phyloP scores from a whole-genome alignment of 306 rosid species.

The Hippophae rhamnoides region DNA sequence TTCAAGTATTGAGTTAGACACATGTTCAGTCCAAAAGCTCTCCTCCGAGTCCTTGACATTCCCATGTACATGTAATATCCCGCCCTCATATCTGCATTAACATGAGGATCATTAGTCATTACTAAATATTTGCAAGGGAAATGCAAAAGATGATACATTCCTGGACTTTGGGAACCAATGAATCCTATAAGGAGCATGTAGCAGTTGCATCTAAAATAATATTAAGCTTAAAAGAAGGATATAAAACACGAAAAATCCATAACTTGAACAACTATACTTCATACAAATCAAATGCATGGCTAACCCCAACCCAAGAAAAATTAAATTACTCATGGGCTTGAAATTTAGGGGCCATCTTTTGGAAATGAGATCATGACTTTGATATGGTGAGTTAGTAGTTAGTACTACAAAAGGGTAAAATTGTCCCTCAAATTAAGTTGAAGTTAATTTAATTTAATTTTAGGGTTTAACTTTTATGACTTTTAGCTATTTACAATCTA shows the following conservation, averaged over 20 bases:
- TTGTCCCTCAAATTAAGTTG: too few species aligned
- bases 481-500: too few species aligned
- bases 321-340: too few species aligned
- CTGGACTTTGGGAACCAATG: neutral
- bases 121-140: neutral
- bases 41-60: slow-evolving; percentile 76
- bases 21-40: slow-evolving; percentile 44
- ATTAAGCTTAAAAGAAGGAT: neutral
- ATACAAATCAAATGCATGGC: neutral
- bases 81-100: slow-evolving; percentile 68
- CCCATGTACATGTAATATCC: slow-evolving; percentile 69
- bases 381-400: too few species aligned
- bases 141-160: neutral
- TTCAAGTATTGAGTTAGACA: slow-evolving; percentile 47
- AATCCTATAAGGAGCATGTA: neutral
- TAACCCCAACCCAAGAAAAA: neutral
- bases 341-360: too few species aligned
- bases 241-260: neutral
- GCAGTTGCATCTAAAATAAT: neutral
- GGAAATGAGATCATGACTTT: too few species aligned
- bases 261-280: neutral
- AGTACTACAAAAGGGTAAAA: too few species aligned
- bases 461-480: too few species aligned
- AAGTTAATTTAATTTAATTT: too few species aligned
- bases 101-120: slow-evolving; percentile 8